Evolutionary conservation across 371 early-diverging fungal species (phyloP), one percentile per base, ranked within the genome.

Genomic region (Mucor mucedo): DNA sequence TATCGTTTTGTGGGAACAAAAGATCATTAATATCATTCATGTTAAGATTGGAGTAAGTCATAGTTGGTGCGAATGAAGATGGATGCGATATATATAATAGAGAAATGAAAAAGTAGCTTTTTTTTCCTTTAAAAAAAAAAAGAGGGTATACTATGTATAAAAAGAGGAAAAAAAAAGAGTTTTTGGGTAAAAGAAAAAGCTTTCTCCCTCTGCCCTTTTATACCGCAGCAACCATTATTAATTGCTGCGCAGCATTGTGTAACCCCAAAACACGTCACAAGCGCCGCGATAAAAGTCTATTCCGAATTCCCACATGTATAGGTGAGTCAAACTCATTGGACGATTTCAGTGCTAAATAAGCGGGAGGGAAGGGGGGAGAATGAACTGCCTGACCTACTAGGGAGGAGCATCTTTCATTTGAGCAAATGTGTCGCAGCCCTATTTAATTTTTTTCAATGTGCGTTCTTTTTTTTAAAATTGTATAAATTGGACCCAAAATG

Each of bases 171-270:
- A 47, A 55, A 38, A 21, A 21, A 55, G 29, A 33, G 28, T 53
- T 13, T 2, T 55, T 47, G 55, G 55, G 8, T 4, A 42, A 33
- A 60, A 55, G 60, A 40, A 60, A 50, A 49, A 28, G 33, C 16
- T 11, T 14, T 16, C 1, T 42, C 21, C 21, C 11, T 30, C 16
- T 33, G 2, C 49, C 21, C 14, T 54, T 65, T 59, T 87, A 65
- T 65, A 65, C 55, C 14, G 21, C 27, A 27, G 30, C 41, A 39
- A 48, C 7, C 16, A 27, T 21, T 21, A 21, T 21, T 21, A 29
- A 39, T 28, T 48, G 61, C 52, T 58, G 55, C 65, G 59, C 65
- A 59, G 55, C 60, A 58, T 48, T 54, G 65, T 65, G 55, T 54
- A 53, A 65, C 65, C 5, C 2, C 3, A 16, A 33, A 28, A 45